phyloP scores from a whole-genome alignment of 177 flowering plant species.

The Vitis hybrid region DNA sequence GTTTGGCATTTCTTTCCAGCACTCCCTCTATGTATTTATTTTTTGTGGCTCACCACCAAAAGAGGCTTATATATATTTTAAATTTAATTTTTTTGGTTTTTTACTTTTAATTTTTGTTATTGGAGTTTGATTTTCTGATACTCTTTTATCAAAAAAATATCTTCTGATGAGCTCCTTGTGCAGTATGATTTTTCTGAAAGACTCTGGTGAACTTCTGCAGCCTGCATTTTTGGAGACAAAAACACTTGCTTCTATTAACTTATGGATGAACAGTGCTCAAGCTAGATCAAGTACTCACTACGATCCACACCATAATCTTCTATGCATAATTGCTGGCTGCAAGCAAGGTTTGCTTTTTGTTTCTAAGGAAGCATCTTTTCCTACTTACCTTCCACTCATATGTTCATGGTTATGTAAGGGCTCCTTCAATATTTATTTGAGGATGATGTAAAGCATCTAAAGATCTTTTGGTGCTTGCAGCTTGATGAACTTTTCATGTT shows the following conservation, averaged over 20 bases:
- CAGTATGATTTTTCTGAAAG: not conserved
- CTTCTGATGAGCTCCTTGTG: too few species aligned
- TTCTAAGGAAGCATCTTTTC: not conserved
- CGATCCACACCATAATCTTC: constrained; percentile 91
- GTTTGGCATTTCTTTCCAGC: constrained; percentile 30
- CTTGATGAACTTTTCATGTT: too few species aligned
- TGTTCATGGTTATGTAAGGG: not conserved
- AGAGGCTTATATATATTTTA: not conserved
- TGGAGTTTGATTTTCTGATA: too few species aligned
- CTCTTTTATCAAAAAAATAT: too few species aligned
- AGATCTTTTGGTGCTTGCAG: too few species aligned
- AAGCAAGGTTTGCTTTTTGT: constrained; percentile 64
- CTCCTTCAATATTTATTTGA: too few species aligned
- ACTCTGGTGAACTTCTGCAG: constrained; percentile 38
- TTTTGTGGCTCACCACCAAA: not conserved
- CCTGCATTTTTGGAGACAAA: constrained; percentile 66
- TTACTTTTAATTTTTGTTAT: too few species aligned
- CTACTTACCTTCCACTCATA: not conserved
- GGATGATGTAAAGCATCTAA: too few species aligned
- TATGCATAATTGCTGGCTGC: constrained; percentile 82
- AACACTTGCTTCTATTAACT: constrained; percentile 60
- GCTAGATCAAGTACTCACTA: constrained; percentile 92
- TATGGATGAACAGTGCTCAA: constrained; percentile 88
- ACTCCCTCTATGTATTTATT: constrained; percentile 1
- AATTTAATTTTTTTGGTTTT: not conserved